Evolutionary conservation across 805 yeast species (phyloP), one percentile per base, ranked within the genome.

Genomic region (Tanozyma kutaoensis): DNA sequence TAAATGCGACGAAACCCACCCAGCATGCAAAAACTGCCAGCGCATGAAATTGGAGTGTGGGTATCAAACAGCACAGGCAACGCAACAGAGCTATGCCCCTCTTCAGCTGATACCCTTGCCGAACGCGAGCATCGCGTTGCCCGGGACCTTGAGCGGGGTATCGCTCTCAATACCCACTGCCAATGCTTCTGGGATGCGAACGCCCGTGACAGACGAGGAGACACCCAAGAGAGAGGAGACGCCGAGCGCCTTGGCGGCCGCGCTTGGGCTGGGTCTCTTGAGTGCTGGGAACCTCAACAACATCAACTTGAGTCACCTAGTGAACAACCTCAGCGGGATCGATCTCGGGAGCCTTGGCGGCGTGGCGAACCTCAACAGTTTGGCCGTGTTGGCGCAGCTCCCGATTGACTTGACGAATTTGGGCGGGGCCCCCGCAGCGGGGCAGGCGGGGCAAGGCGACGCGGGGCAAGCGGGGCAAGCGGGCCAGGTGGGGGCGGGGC

Each of bases 1-100:
- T 22, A 86, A 86, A 47, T 86, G 97, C 59, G 96, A 86, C 47
- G 96, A 88, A 49, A 57, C 58, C 1, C 77, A 73, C 33, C 96
- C 96, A 1, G 46, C 58, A 6, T 86, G 97, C 49, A 57, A 58
- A 14, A 84, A 84, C 52, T 86, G 97, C 52, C 52, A 60, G 26
- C 75, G 84, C 34, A 69, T 86, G 72, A 76, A 79, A 14, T 59
- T 86, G 20, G 76, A 69, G 15, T 86, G 97, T 52, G 66, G 76
- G 3, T 85, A 79, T 15, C n/a, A n/a, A n/a, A n/a, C n/a, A n/a
- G n/a, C 42, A 22, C 45, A 4, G 24, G 35, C 8, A 52, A 46
- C 5, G 37, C 29, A 13, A 24, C 34, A 3, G 39, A 17, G 10
- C 8, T 10, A 8, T 8, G 9, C 10, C 20, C 20, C 9, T 10